Evolutionary conservation across 768 basidiomycete genomes (phyloP), one percentile per base, ranked within the genome.

Genomic region (Candolleomyces aberdarensis): DNA sequence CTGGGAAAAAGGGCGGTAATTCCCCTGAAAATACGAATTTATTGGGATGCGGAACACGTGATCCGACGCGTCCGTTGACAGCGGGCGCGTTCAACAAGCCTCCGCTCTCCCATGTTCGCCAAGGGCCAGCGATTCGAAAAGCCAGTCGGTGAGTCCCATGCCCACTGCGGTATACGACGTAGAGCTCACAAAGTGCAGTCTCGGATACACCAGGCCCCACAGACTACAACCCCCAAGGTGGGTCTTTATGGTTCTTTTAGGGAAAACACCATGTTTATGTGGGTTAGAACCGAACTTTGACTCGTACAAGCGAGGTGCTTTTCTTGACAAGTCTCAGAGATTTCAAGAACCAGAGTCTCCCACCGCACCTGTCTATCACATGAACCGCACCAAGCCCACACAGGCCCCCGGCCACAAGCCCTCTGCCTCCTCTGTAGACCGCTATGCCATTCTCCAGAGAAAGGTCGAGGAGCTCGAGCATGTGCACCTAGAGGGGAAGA

Each of bases 401-500:
- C 56, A 64, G 4, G 54, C 57, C 62, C 50, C 70, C 56, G 32
- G 58, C 36, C 11, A 54, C 31, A 70, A 69, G 59, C 60, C 62
- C n/a, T 51, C 62, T 8, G 57, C 59, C 50, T 48, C 67, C 13
- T 63, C 66, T 2, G 70, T 68, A 7, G 86, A 89, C 58, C 78
- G 82, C 19, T 85, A 85, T 64, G 77, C 80, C 7, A 61, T 71
- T 15, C 79, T 91, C 20, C 83, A 88, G 68, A 79, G 77, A 62
- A 86, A 87, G 64, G 79, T 92, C 0, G 85, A 87, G 39, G 84
- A 87, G 15, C 69, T 89, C 6, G 85, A 90, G 72, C 74, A 71
- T 58, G 70, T 85, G n/a, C 86, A 87, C 66, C 71, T 77, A 43
- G 87, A 89, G 3, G 83, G 81, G 60, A 91, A 89, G 81, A 86